phyloP scores from a whole-genome alignment of 1,284 basidiomycete species.

The Acaromyces ingoldii region DNA sequence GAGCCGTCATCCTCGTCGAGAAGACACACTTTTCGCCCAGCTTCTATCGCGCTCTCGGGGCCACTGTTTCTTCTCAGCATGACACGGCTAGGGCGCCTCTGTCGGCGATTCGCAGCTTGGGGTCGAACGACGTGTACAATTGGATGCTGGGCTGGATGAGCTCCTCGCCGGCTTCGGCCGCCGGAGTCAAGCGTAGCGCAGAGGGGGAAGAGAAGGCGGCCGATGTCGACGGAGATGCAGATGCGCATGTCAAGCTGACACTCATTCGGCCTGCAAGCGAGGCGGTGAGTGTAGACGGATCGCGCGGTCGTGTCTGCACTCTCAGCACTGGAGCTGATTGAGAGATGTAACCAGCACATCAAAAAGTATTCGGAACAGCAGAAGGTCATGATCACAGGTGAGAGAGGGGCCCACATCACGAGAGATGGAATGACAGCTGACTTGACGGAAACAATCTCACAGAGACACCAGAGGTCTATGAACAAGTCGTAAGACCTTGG shows the following conservation, averaged over 20 bases:
- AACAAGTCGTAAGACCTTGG: slow-evolving; percentile 32
- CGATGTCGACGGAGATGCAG: not conserved
- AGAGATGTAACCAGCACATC: slow-evolving; percentile 40
- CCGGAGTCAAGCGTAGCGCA: not conserved
- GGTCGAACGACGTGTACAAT: slow-evolving; percentile 48
- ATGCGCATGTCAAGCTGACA: slow-evolving; percentile 43
- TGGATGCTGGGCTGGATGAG: slow-evolving; percentile 41
- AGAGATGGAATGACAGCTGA: not conserved
- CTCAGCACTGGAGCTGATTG: not conserved
- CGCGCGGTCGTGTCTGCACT: too few relatives aligned
- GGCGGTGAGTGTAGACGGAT: slow-evolving; percentile 9
- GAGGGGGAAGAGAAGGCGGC: not conserved
- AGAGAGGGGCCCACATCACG: slow-evolving; percentile 60
- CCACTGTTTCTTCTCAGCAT: slow-evolving; percentile 12
- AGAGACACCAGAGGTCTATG: slow-evolving; percentile 46
- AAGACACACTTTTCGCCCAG: slow-evolving; percentile 37
- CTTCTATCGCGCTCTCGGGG: slow-evolving; percentile 15
- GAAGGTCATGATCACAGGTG: slow-evolving; percentile 63
- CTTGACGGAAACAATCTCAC: slow-evolving; percentile 1
- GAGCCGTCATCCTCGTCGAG: slow-evolving; percentile 41
- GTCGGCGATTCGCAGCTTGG: too few relatives aligned
- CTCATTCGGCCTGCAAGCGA: slow-evolving; percentile 39
- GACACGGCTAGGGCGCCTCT: slow-evolving; percentile 9
- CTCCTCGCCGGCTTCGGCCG: not conserved
- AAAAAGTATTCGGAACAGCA: slow-evolving; percentile 73